Base-by-base conservation (phyloP, 768 basidiomycete genomes). In the Dacryopinax primogenitus region DNA sequence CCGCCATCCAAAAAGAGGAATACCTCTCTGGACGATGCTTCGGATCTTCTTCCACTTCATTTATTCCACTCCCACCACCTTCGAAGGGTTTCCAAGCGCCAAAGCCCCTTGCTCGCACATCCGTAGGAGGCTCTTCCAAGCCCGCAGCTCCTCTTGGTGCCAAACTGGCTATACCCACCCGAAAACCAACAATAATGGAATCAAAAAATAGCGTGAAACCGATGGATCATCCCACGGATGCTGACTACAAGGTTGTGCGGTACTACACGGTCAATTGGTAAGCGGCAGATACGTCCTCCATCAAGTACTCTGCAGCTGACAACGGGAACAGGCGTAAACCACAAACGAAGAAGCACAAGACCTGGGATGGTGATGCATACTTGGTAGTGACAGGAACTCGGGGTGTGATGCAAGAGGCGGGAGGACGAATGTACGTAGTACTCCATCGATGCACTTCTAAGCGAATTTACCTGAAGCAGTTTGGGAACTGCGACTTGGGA, bases 201-300 rank as follows among this genome's bases (percentile, higher is more conserved):
- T 73, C 63, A 65, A 76, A 74, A 44, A 72, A 62, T 3, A 71
- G 81, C 11, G 76, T 81, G 13, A 78, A 78, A 64, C 77, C 81
- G 33, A 75, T 82, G 13, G 63, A 33, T 37, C 64, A 64, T 30
- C 18, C 64, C 3, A 45, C 34, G 32, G 41, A 66, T 21, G 67
- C 47, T 12, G 67, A 68, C 23, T 47, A 68, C 62, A 69, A 64
- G 16, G 35, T 51, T 1, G 23, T 28, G 18, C 77, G 78, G 16
- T 81, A 79, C 70, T 90, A 88, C 87, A 81, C 82, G 11, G 87
- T 81, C 16, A 86, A 86, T 70, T 88, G 88, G 87, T 86, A 64
- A 67, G 76, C 65, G n/a, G n/a, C n/a, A 45, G 23, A 62, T 44
- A 3, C 12, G 30, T 30, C 47, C 67, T 39, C 16, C 1, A 32